Conservation (phyloP, 208 protist genomes). For the Porcisia deanei region DNA sequence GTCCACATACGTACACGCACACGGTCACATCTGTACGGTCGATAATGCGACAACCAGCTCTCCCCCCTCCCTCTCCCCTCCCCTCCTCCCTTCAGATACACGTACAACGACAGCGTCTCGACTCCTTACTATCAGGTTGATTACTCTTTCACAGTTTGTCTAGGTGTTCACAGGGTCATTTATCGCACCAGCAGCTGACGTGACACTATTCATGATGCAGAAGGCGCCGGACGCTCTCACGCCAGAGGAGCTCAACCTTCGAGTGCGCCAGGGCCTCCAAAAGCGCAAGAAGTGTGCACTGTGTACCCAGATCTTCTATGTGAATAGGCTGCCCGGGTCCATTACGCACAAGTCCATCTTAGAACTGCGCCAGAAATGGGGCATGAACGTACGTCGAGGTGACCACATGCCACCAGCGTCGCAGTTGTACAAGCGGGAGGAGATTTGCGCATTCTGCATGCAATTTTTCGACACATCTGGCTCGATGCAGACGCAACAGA, state of each 20-base stretch:
- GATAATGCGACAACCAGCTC: background rate
- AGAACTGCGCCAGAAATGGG: slow-evolving; percentile 90
- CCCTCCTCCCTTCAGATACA: background rate
- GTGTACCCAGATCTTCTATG: slow-evolving; percentile 91
- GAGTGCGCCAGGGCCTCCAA: slow-evolving; percentile 90
- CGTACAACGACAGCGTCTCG: slow-evolving; percentile 1
- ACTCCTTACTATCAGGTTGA: background rate
- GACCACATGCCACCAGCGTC: slow-evolving; percentile 90
- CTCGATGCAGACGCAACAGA: slow-evolving; percentile 84
- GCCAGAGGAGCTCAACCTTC: slow-evolving; percentile 68
- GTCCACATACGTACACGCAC: background rate
- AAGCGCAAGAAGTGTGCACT: slow-evolving; percentile 91
- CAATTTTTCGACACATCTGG: slow-evolving; percentile 93
- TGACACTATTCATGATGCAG: slow-evolving; percentile 26
- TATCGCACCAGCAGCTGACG: background rate
- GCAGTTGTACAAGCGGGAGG: slow-evolving; percentile 91
- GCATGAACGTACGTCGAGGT: slow-evolving; percentile 79
- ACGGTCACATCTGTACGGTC: background rate
- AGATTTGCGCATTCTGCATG: slow-evolving; percentile 94
- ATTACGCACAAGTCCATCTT: slow-evolving; percentile 94
- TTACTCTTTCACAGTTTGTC: background rate
- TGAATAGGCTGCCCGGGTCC: slow-evolving; percentile 89
- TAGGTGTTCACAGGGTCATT: background rate
- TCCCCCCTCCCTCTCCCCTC: background rate
- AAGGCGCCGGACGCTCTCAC: slow-evolving; percentile 47